phyloP scores from a whole-genome alignment of 1,284 basidiomycete genomes.

The Naganishia sp. region DNA sequence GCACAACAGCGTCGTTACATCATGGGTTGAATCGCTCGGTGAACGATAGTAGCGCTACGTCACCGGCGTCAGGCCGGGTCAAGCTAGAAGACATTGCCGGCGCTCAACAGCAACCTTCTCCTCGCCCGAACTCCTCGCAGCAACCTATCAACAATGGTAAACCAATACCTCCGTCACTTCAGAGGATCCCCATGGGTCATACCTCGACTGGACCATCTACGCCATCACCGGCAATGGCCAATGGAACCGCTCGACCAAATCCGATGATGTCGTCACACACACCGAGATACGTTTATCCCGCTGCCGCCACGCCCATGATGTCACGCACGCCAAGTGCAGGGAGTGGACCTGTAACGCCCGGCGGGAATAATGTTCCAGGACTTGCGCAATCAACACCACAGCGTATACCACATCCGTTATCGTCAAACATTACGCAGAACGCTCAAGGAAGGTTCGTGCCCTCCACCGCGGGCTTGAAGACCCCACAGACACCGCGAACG shows the following conservation, averaged over 20 bases:
- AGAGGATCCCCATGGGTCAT: neutral
- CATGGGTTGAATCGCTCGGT: neutral
- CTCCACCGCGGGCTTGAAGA: conserved; percentile 6
- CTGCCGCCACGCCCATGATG: conserved; percentile 22
- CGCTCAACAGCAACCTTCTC: conserved; percentile 6
- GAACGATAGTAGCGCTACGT: conserved; percentile 2
- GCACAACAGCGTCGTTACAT: too few relatives aligned
- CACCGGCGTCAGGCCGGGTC: neutral
- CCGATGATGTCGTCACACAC: conserved; percentile 18
- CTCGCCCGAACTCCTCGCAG: neutral
- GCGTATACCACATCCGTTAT: conserved; percentile 12
- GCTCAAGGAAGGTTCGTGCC: conserved; percentile 12
- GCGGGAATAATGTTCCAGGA: neutral
- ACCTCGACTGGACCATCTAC: conserved; percentile 3
- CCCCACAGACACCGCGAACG: conserved; percentile 11
- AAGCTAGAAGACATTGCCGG: conserved; percentile 23
- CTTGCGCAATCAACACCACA: conserved; percentile 2
- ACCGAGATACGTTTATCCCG: conserved; percentile 22
- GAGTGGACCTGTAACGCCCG: neutral
- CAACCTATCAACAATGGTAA: conserved; percentile 12
- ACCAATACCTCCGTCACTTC: neutral
- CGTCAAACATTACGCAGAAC: neutral
- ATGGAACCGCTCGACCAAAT: conserved; percentile 10
- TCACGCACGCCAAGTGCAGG: conserved; percentile 24
- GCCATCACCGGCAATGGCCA: neutral